phyloP scores from a whole-genome alignment of 768 basidiomycete species.

The Tulasnella sp. region DNA sequence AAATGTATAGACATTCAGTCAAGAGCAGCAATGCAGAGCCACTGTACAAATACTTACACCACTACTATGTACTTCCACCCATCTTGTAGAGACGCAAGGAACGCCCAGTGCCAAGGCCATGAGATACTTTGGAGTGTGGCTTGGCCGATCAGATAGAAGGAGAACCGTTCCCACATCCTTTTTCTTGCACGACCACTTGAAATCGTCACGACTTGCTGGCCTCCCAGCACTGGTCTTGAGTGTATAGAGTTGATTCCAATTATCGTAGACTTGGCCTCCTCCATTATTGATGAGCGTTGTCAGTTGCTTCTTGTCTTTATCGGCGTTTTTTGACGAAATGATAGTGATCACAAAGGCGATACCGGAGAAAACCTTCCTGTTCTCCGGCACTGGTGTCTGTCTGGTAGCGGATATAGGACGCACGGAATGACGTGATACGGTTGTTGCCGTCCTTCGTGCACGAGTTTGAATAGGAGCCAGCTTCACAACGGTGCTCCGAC shows the following conservation, averaged over 20 bases:
- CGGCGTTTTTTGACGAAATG: not conserved
- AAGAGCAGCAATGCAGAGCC: not conserved
- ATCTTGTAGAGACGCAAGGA: slow-evolving; percentile 25
- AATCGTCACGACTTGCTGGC: not conserved
- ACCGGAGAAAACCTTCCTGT: slow-evolving; percentile 1
- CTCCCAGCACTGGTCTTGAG: not conserved
- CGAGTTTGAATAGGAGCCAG: too few species aligned
- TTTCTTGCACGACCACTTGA: slow-evolving; percentile 5
- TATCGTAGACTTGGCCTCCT: slow-evolving; percentile 18
- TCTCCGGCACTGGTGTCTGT: not conserved
- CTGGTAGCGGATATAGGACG: slow-evolving; percentile 1
- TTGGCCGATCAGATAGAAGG: slow-evolving; percentile 20
- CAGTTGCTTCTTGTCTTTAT: not conserved
- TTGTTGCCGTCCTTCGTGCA: not conserved
- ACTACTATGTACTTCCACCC: slow-evolving; percentile 18
- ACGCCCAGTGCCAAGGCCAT: slow-evolving; percentile 29
- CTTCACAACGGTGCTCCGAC: not conserved
- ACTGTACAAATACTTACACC: slow-evolving; percentile 6
- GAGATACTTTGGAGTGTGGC: slow-evolving; percentile 26
- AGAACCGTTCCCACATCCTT: slow-evolving; percentile 19
- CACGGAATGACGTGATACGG: not conserved
- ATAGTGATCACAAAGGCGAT: slow-evolving; percentile 13
- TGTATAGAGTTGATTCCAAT: slow-evolving; percentile 18
- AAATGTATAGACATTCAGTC: not conserved
- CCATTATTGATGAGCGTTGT: not conserved